Base-by-base conservation (phyloP, 1,284 basidiomycete species). In the Malassezia yamatoensis region DNA sequence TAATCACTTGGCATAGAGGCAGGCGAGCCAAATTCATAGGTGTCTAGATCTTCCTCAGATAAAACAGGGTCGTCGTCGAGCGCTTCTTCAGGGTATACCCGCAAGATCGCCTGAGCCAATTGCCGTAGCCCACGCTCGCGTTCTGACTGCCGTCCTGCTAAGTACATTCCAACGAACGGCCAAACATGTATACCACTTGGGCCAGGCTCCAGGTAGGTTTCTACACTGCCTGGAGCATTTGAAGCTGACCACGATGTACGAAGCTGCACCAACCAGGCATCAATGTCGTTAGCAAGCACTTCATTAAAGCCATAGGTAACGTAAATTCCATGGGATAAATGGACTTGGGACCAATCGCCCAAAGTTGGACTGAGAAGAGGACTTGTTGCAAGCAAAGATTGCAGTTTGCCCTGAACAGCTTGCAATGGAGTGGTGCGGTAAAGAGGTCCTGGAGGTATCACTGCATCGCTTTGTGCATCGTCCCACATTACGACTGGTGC, bases 121-220 rank as follows among this genome's bases (percentile, higher is more conserved):
- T 62, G 52, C 44, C 69, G 64, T 24, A 74, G 53, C 0, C 72
- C 72, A 20, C 64, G 60, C 51, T 72, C 72, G 9, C 72, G 64
- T 51, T 74, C 67, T 6, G 36, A 21, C 41, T 65, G 62, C 15
- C 57, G 56, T 29, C 65, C 64, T 5, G 68, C 72, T 0, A 73
- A 59, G 39, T 72, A 70, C 65, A 73, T 72, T 12, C 63, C 60
- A 29, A 72, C 67, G 33, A 74, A 71, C 3, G 72, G 72, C 72
- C 72, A 74, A 15, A 70, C 68, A 38, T 74, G 72, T 13, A 74
- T 69, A 10, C 72, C 72, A 5, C 59, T 62, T 2, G 65, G 62
- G 0, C 70, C 70, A 37, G 61, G 62, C 46, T 73, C 67, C 18
- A 73, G 64, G 9, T 59, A 58, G 11, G 60, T 65, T n/a, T 63